Conservation (phyloP, 306 rosid species). For the Echinosophora koreensis region DNA sequence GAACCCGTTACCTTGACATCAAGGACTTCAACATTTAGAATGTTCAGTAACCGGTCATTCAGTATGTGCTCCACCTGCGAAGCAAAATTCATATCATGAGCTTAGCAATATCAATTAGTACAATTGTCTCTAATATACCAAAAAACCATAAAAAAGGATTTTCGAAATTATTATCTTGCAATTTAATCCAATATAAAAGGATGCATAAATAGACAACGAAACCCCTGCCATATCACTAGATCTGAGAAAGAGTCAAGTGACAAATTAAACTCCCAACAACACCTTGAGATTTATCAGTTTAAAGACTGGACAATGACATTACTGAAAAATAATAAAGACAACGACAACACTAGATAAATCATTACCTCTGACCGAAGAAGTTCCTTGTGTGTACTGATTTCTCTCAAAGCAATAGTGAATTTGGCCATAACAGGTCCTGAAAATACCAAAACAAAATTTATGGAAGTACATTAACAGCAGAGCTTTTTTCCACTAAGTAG, state of each 20-base stretch:
- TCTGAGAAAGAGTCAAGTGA: not conserved
- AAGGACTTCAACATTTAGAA: slow-evolving; percentile 71
- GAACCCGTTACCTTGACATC: slow-evolving; percentile 65
- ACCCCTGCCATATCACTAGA: not conserved
- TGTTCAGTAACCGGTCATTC: slow-evolving; percentile 67
- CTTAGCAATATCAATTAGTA: slow-evolving; percentile 39
- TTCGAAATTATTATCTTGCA: slow-evolving; percentile 16
- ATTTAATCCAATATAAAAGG: slow-evolving; percentile 20
- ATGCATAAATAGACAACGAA: slow-evolving; percentile 23
- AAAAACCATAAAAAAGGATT: not conserved
- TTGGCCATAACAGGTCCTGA: slow-evolving; percentile 95
- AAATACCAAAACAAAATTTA: slow-evolving; percentile 23
- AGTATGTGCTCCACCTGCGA: slow-evolving; percentile 78
- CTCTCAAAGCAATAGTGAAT: slow-evolving; percentile 85
- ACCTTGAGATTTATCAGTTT: not conserved
- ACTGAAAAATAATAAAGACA: slow-evolving; percentile 30
- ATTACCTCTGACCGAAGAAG: slow-evolving; percentile 92
- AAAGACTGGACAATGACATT: slow-evolving; percentile 4
- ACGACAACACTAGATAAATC: slow-evolving; percentile 13
- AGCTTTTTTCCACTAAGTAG: not conserved
- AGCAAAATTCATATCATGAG: slow-evolving; percentile 42
- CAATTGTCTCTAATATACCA: slow-evolving; percentile 5
- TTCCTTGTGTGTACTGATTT: slow-evolving; percentile 92
- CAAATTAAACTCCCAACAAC: not conserved
- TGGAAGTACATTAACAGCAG: too few relatives aligned